phyloP scores from a whole-genome alignment of 2,329 filamentous ascomycete genomes.

The Stagonosporopsis cucurbitacearum region DNA sequence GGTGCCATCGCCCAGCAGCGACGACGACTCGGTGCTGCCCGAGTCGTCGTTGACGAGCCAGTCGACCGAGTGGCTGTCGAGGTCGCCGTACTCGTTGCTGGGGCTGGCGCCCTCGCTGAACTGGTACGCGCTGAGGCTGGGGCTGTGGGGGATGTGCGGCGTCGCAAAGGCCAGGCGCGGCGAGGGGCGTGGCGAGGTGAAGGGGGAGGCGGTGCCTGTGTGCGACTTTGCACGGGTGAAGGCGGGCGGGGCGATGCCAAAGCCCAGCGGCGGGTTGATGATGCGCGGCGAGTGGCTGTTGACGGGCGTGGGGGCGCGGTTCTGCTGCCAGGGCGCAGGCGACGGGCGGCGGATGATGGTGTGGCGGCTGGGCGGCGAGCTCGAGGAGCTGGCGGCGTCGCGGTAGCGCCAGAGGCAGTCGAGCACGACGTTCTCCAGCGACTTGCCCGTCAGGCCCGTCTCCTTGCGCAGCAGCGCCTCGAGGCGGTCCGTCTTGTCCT shows the following conservation, averaged over 20 bases:
- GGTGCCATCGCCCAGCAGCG: constrained; percentile 69
- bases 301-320: constrained; percentile 76
- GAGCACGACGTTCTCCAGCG: constrained; percentile 87
- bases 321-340: constrained; percentile 88
- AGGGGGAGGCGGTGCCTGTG: constrained; percentile 77
- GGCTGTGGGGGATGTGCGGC: constrained; percentile 90
- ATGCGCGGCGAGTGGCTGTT: constrained; percentile 82
- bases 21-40: constrained; percentile 79
- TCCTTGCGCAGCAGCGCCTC: constrained; percentile 84
- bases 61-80: constrained; percentile 92
- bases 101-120: constrained; percentile 79
- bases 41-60: constrained; percentile 93
- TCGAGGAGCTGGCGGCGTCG: constrained; percentile 65
- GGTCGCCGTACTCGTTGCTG: constrained; percentile 85
- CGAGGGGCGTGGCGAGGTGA: constrained; percentile 91
- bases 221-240: constrained; percentile 76
- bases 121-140: constrained; percentile 92
- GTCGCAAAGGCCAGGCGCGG: constrained; percentile 89
- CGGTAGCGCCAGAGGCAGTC: constrained; percentile 89
- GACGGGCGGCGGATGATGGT: constrained; percentile 89
- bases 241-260: constrained; percentile 72
- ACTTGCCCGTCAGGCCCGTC: constrained; percentile 74
- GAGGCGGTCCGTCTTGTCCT: constrained; percentile 91
- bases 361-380: constrained; percentile 84
- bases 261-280: constrained; percentile 81